Base-by-base conservation (phyloP, 306 rosid genomes). In the Prunus fruticosa region DNA sequence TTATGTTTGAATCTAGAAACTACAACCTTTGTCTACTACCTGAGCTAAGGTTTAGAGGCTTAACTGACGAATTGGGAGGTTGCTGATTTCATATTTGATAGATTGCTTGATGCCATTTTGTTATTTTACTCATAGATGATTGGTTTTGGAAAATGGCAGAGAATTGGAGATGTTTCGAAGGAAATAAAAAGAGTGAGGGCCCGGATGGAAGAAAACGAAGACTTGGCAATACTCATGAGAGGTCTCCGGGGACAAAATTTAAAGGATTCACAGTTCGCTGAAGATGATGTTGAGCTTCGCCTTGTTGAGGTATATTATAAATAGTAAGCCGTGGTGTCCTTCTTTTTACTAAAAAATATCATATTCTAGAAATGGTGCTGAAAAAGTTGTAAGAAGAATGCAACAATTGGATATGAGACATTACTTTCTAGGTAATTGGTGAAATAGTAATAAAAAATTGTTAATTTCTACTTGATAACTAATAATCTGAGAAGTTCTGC, bases 111-210 rank as follows among this genome's bases (percentile, higher is more conserved):
- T 11, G 64, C 34, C 25, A 22, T 22, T 58, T 22, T 58, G 12
- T 23, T 47, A 19, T 46, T 34, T 70, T 34, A 70, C 22, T 70
- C 52, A 72, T 13, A 56, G 32, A 30, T 54, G 69, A 13, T 54
- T 66, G 64, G 56, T 34, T 60, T 80, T 62, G 82, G 43, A 53
- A 69, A 57, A 73, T 78, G 76, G 58, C 91, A 90, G 98, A 89
- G 76, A 82, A 90, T 95, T 65, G 98, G 98, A 53, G 96, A 90
- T 74, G 97, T 95, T 84, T 95, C 98, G 5, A 83, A 89, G 82
- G 98, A 95, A 75, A 95, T 95, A 60, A 95, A 92, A 86, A 80
- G 97, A 78, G 97, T 95, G 56, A 86, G 98, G 72, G 98, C 97
- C 22, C 98, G 90, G 81, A 92, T 95, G 97, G 98, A 95, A 82